Evolutionary conservation across 768 basidiomycete genomes (phyloP).

Genomic region (Termitomyces sp.): DNA sequence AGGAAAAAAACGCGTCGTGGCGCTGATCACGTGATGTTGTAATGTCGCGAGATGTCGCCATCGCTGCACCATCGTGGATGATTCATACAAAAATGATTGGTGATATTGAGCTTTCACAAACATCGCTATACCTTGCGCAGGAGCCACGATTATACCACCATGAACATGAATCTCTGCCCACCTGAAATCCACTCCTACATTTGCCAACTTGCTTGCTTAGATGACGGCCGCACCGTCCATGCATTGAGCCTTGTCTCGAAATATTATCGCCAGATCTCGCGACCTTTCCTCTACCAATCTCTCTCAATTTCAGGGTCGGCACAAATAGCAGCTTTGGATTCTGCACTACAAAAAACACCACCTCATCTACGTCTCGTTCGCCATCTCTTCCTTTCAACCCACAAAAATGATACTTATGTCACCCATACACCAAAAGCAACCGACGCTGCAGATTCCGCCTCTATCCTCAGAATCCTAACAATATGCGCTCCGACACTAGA

Average conservation of each 20-base stretch:
- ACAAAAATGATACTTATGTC: conserved; percentile 20
- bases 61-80: conserved; percentile 19
- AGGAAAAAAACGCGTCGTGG: background rate
- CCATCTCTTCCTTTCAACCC: conserved; percentile 43
- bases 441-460: conserved; percentile 11
- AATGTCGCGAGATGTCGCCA: conserved; percentile 27
- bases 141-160: conserved; percentile 1
- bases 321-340: conserved; percentile 28
- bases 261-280: conserved; percentile 37
- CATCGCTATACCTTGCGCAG: background rate
- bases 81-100: background rate
- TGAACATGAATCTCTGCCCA: conserved; percentile 36
- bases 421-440: conserved; percentile 5
- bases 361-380: conserved; percentile 37
- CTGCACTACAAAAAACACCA: conserved; percentile 31
- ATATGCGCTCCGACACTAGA: conserved; percentile 40
- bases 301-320: conserved; percentile 30
- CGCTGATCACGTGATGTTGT: conserved; percentile 12
- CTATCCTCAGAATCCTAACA: conserved; percentile 33
- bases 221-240: conserved; percentile 36
- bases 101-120: background rate
- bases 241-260: conserved; percentile 38
- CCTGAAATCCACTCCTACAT: conserved; percentile 46
- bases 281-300: conserved; percentile 39
- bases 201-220: conserved; percentile 39